Base-by-base conservation (phyloP, 2,329 filamentous ascomycete species). In the Epichloe uncinata region DNA sequence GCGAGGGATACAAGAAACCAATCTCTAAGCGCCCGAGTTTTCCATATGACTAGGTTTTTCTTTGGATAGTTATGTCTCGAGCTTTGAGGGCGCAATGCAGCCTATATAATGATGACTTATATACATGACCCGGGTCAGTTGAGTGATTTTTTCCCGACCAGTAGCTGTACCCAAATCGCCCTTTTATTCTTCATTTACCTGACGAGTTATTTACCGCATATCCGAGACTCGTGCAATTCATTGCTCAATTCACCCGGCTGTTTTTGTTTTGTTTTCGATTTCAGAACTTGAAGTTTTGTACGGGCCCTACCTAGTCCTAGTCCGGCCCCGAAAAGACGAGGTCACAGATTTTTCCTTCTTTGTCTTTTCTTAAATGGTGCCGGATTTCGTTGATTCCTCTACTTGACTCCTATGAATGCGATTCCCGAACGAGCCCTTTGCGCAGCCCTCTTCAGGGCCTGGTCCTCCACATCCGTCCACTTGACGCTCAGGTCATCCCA, bases 401-500 rank as follows among this genome's bases (percentile, higher is more conserved):
- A 84, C 64, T 84, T 85, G 12, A 85, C 78, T 1, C 70, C 71
- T 47, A 85, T 67, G 58, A 85, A 84, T 0, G 76, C 81, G 46
- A 85, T 71, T 2, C 82, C 82, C 36, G 78, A 72, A 45, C 81
- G 72, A 7, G 82, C 81, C 44, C 68, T 68, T 48, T 68, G 69
- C 16, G 76, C 75, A 0, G 81, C 81, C 58, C 67, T 71, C 58
- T 71, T 75, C 56, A 85, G 67, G 37, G 73, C 76, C 66, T 84
- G 79, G 43, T 82, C 78, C 63, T 85, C 82, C 0, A 63, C 68
- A 58, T 84, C 81, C 9, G 81, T 84, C 82, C 82, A 85, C 63
- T 78, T 74, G 51, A 85, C 78, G 57, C 72, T 78, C 36, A 85
- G 67, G 54, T 82, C 66, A 61, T 85, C 79, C 81, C 81, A 85